Base-by-base conservation (phyloP, 352 stramenopile genomes). In the Aphanomyces invadans region DNA sequence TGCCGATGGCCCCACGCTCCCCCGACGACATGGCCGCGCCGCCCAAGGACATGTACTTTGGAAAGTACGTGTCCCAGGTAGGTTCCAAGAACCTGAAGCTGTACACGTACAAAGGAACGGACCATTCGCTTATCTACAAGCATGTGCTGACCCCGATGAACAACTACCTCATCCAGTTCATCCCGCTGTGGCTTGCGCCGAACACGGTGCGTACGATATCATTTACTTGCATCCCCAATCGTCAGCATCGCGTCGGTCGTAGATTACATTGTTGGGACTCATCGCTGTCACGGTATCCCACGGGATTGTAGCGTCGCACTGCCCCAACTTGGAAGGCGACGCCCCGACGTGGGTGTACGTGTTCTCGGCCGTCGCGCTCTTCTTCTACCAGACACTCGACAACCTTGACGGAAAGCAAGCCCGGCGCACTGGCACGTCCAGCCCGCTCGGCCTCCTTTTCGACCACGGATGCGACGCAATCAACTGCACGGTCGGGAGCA, bases 41-140 rank as follows among this genome's bases (percentile, higher is more conserved):
- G 38, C 55, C 19, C 10, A 94, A 94, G 70, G 83, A 84, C 56
- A 92, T 79, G 67, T 94, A 94, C 71, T 94, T 94, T 74, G 81
- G 83, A 69, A 94, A 91, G 71, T 94, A 94, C 59, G 85, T 94
- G 42, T 88, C 79, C 32, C 79, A 88, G 53, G 85, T 92, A 73
- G 85, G 83, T 36, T 91, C 81, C 5, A 84, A 90, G 67, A 94
- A 94, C 65, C 74, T 94, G 55, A 77, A 79, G 23, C 90, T 83
- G 44, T 94, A 94, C 74, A 75, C 91, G 71, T 94, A 94, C 74
- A 84, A 94, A 61, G 85, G 85, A 51, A 70, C 78, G 26, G 85
- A 94, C 76, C 87, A 94, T 70, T 94, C 85, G 73, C 76, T 91
- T 63, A 82, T 94, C 65, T 94, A 92, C 76, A 90, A 92, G 70